These are phyloP conservation scores for Hemerocallis citrina DNA, from an alignment of 106 monocot genomes.

Conservation along the genomic window DNA sequence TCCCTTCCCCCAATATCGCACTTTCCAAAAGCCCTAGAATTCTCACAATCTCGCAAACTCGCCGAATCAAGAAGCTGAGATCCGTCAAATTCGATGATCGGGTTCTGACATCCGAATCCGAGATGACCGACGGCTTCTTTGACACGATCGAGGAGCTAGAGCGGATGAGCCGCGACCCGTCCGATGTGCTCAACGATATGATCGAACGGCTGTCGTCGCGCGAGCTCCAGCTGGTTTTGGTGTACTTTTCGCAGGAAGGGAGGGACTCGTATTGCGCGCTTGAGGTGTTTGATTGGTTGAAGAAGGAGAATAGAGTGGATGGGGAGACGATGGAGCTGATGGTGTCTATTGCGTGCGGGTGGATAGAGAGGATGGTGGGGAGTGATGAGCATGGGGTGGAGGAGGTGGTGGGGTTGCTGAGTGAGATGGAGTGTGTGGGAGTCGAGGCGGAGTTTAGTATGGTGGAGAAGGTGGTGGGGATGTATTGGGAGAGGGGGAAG, in stretches of 20 bases:
- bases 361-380: slow-evolving; percentile 72
- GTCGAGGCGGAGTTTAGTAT: slow-evolving; percentile 80
- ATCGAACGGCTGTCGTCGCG: slow-evolving; percentile 62
- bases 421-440: slow-evolving; percentile 95
- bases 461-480: slow-evolving; percentile 86
- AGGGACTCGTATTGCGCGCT: slow-evolving; percentile 89
- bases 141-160: slow-evolving; percentile 83
- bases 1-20: not conserved
- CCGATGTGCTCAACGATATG: slow-evolving; percentile 66
- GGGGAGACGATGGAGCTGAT: slow-evolving; percentile 94
- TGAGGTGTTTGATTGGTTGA: slow-evolving; percentile 91
- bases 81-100: slow-evolving; percentile 25
- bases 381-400: slow-evolving; percentile 32
- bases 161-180: slow-evolving; percentile 64
- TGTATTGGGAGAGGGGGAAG: slow-evolving; percentile 87
- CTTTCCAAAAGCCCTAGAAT: slow-evolving; percentile 1
- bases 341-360: slow-evolving; percentile 84
- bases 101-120: slow-evolving; percentile 20
- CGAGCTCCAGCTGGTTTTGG: slow-evolving; percentile 85
- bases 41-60: not conserved
- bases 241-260: slow-evolving; percentile 93
- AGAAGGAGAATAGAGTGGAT: slow-evolving; percentile 74
- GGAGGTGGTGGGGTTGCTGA: slow-evolving; percentile 71
- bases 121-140: slow-evolving; percentile 57
- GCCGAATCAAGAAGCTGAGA: not conserved